phyloP scores from a whole-genome alignment of 768 basidiomycete genomes.

The Calocera viscosa region DNA sequence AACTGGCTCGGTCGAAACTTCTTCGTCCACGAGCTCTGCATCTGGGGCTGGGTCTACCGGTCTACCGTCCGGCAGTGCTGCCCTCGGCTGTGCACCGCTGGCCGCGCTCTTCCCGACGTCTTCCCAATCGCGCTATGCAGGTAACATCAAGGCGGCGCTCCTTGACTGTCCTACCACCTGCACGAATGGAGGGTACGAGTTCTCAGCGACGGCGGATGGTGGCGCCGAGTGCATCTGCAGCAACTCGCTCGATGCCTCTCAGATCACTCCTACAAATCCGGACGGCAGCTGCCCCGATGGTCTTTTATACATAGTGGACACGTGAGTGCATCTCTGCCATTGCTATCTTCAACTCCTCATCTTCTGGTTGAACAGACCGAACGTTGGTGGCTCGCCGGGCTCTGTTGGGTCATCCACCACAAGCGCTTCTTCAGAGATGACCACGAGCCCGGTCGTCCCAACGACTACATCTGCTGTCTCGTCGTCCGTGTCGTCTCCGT shows the following conservation, averaged over 20 bases:
- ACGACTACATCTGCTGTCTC: neutral
- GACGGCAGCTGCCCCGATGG: conserved; percentile 5
- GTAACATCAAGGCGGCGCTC: neutral
- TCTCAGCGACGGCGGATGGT: neutral
- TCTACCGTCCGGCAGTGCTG: neutral
- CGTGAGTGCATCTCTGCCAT: neutral
- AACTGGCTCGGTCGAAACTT: neutral
- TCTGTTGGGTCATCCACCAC: neutral
- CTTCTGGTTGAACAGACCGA: neutral
- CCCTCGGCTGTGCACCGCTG: neutral
- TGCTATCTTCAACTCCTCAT: neutral
- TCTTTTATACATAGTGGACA: neutral
- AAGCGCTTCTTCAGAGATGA: neutral
- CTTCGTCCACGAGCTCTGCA: neutral
- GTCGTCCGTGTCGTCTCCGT: no score
- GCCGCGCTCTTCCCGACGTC: neutral
- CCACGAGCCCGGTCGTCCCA: neutral
- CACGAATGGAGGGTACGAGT: neutral
- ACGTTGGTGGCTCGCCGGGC: neutral
- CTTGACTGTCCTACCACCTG: conserved; percentile 3
- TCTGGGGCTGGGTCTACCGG: neutral
- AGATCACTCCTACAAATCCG: neutral
- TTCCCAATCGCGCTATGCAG: neutral
- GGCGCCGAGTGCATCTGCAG: conserved; percentile 6
- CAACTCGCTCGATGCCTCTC: neutral